phyloP scores from a whole-genome alignment of 306 rosid genomes.

The Medicago truncatula region DNA sequence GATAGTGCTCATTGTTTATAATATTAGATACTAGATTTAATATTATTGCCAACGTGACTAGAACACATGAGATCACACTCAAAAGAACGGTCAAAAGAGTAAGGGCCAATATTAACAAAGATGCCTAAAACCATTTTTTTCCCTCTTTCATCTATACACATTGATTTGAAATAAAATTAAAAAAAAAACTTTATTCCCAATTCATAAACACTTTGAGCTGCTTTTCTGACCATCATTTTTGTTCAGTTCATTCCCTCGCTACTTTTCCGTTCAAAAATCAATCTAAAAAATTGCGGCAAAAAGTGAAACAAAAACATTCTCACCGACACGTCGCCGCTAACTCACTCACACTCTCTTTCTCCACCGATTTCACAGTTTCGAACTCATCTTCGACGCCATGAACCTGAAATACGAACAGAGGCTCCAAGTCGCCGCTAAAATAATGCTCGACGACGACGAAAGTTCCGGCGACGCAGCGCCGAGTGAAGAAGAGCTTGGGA shows the following conservation, averaged over 20 bases:
- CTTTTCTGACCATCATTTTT: too few relatives aligned
- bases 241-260: not conserved
- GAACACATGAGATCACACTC: too few relatives aligned
- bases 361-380: not conserved
- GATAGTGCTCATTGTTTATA: too few relatives aligned
- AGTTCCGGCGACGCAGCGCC: constrained; percentile 44
- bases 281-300: not conserved
- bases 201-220: too few relatives aligned
- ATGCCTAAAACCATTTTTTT: too few relatives aligned
- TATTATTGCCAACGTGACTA: too few relatives aligned
- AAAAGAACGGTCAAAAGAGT: too few relatives aligned
- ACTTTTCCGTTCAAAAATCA: not conserved
- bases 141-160: too few relatives aligned
- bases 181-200: too few relatives aligned
- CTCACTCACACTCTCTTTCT: not conserved
- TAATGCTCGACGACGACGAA: constrained; percentile 52
- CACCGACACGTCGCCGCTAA: constrained; percentile 21
- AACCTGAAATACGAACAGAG: constrained; percentile 66
- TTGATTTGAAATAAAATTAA: too few relatives aligned
- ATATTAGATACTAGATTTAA: too few relatives aligned
- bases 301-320: not conserved
- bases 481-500: constrained; percentile 55
- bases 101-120: too few relatives aligned
- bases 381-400: not conserved
- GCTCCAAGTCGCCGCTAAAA: constrained; percentile 63